Evolutionary conservation across 2,329 filamentous ascomycete species (phyloP), one percentile per base, ranked within the genome.

Genomic region (Cladorrhinum sp.): DNA sequence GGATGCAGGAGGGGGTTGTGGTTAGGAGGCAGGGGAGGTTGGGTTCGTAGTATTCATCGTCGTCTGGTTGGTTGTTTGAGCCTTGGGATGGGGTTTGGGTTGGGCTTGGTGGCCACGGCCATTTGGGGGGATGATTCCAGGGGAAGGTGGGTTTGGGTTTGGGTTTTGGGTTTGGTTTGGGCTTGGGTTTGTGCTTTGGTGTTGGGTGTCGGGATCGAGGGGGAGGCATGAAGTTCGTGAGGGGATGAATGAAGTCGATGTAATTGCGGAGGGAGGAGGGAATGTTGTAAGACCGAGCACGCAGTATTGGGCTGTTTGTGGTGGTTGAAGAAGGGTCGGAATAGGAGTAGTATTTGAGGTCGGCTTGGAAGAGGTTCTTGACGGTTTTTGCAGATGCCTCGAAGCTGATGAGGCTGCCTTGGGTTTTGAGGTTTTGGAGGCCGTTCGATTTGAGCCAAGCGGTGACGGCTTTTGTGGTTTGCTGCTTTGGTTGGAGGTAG

Each of bases 171-270:
- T 30, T 6, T 3, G 26, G 26, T 26, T 36, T 21, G 52, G 62
- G 71, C 58, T 61, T 67, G 18, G 67, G 62, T 33, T 71, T 61
- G 56, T 57, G 65, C 18, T 56, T 18, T 46, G 18, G 42, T 20
- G 42, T 56, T 24, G 51, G 28, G 14, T 50, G 49, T 7, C 46
- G 54, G 42, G 21, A 69, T 54, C 70, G 71, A 54, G 68, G 74
- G 1, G 79, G 79, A 2, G 73, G 71, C 75, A 82, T 78, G 60
- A 83, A 83, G 71, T 82, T 79, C 60, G 74, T 72, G 48, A 82
- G 68, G 0, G 81, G 80, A 46, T 80, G 75, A 26, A 83, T 71
- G 62, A 82, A 82, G 57, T 73, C 74, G 57, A 83, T 73, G 59
- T 73, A 68, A 1, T 69, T 65, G 1, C 70, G 66, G 4, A 83